Evolutionary conservation across 1,284 basidiomycete genomes (phyloP).

Genomic region (Schizophyllum commune): DNA sequence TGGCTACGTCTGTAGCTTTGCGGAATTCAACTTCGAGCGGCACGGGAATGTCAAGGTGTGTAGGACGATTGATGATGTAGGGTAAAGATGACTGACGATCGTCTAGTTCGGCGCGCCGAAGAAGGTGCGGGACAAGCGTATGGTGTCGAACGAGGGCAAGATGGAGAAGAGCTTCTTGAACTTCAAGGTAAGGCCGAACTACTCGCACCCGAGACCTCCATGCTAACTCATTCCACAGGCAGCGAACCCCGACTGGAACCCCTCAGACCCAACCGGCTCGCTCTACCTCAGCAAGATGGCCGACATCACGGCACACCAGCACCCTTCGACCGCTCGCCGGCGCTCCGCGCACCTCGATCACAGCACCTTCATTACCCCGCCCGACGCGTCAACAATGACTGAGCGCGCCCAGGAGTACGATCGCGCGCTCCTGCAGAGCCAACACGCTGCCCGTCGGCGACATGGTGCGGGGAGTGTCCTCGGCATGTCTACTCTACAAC

Average conservation of each 20-base stretch:
- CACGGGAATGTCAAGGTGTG: conserved; percentile 80
- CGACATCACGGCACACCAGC: conserved; percentile 47
- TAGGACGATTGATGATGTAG: conserved; percentile 3
- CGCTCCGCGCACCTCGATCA: conserved; percentile 11
- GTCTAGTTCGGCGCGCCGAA: conserved; percentile 71
- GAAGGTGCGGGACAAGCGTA: conserved; percentile 57
- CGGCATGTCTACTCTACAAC: conserved; percentile 31
- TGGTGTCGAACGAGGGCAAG: conserved; percentile 85
- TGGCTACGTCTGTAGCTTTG: conserved; percentile 96
- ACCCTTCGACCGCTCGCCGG: conserved; percentile 12
- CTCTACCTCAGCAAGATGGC: conserved; percentile 80
- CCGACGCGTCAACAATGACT: conserved; percentile 26
- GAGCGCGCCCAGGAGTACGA: conserved; percentile 68
- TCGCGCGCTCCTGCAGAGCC: conserved; percentile 63
- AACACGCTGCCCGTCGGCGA: conserved; percentile 45
- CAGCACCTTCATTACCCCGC: conserved; percentile 24
- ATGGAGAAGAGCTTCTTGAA: conserved; percentile 98
- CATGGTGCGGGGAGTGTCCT: conserved; percentile 30
- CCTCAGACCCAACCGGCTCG: conserved; percentile 78
- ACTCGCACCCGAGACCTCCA: not conserved
- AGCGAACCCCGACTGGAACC: conserved; percentile 92
- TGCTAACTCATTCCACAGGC: conserved; percentile 35
- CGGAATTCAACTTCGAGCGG: conserved; percentile 93
- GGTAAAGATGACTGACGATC: not conserved
- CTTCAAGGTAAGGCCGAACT: conserved; percentile 60